These are phyloP conservation scores for Clonostachys sp. DNA, from an alignment of 2,329 filamentous ascomycete genomes.

Conservation along the genomic window DNA sequence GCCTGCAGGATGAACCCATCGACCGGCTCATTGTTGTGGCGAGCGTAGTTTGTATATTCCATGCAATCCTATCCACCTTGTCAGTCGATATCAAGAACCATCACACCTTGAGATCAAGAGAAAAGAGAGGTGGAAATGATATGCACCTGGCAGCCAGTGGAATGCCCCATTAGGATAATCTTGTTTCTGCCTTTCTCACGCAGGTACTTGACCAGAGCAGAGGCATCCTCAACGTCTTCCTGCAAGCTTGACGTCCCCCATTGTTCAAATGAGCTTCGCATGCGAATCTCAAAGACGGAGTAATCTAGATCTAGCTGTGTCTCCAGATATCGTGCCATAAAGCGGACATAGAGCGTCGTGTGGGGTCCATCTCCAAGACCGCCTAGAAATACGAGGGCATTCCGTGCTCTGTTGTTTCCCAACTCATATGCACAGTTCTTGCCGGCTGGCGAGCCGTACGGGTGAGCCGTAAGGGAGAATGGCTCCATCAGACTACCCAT, in stretches of 20 bases:
- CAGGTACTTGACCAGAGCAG: constrained; percentile 47
- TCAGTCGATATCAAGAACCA: not conserved
- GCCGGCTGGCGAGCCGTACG: constrained; percentile 32
- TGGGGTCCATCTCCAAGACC: constrained; percentile 68
- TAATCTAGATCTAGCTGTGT: constrained; percentile 31
- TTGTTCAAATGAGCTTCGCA: constrained; percentile 47
- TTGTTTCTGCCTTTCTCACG: constrained; percentile 42
- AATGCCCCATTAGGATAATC: constrained; percentile 54
- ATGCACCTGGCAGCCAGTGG: constrained; percentile 51
- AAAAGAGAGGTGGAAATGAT: not conserved
- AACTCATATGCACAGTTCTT: constrained; percentile 40
- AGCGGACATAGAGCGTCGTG: constrained; percentile 52
- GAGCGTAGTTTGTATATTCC: constrained; percentile 42
- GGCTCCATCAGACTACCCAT: constrained; percentile 10
- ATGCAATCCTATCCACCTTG: constrained; percentile 42
- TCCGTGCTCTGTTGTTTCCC: constrained; percentile 32
- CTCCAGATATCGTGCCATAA: constrained; percentile 38
- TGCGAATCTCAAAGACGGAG: constrained; percentile 52
- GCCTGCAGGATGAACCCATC: constrained; percentile 79
- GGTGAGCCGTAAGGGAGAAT: constrained; percentile 40
- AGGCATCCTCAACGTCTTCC: constrained; percentile 50
- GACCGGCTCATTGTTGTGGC: constrained; percentile 44
- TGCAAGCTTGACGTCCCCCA: constrained; percentile 45
- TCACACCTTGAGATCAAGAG: not conserved
- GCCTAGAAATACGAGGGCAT: constrained; percentile 66